Percentiles rank a stretch among this genome's conserved stretches.
Evolutionary conservation across 164 flowering plant genomes (phyloP).

Genomic region (Chimonanthus salicifolius): DNA sequence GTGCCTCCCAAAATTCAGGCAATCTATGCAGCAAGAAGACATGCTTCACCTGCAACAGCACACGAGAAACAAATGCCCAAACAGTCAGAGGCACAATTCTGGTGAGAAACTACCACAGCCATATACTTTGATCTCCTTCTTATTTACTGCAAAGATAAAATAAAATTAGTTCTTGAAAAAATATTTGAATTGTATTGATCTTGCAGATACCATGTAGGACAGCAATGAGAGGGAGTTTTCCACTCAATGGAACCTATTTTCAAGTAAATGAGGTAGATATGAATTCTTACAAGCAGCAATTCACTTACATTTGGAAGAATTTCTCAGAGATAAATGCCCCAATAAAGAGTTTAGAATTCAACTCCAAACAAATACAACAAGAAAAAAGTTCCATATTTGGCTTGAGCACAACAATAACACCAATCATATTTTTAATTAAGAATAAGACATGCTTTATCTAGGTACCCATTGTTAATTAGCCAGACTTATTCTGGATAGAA

Average conservation of each 20-base stretch:
- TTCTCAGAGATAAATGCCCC: background rate
- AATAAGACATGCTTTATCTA: too few relatives aligned
- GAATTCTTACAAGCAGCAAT: too few relatives aligned
- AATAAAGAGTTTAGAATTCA: background rate
- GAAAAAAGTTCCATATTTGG: background rate
- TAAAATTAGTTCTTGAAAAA: too few relatives aligned
- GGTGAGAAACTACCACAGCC: constrained; percentile 30
- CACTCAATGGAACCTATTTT: constrained; percentile 95
- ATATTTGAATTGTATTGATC: background rate
- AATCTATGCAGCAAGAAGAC: constrained; percentile 46
- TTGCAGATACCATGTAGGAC: constrained; percentile 83
- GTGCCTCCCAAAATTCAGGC: constrained; percentile 39
- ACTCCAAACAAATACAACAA: background rate
- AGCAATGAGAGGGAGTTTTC: constrained; percentile 93
- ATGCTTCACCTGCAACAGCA: constrained; percentile 70
- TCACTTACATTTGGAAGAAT: background rate
- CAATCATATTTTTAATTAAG: background rate
- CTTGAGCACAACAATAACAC: background rate
- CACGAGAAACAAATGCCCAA: constrained; percentile 56
- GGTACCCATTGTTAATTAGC: background rate
- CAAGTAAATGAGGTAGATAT: constrained; percentile 93
- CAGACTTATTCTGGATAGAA: background rate
- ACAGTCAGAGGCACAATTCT: constrained; percentile 76
- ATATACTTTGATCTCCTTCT: too few relatives aligned
- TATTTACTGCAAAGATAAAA: background rate